Percentiles rank a stretch among this genome's conserved stretches.
Conservation (phyloP, 331 rosid species). For the Arachis monticola region DNA sequence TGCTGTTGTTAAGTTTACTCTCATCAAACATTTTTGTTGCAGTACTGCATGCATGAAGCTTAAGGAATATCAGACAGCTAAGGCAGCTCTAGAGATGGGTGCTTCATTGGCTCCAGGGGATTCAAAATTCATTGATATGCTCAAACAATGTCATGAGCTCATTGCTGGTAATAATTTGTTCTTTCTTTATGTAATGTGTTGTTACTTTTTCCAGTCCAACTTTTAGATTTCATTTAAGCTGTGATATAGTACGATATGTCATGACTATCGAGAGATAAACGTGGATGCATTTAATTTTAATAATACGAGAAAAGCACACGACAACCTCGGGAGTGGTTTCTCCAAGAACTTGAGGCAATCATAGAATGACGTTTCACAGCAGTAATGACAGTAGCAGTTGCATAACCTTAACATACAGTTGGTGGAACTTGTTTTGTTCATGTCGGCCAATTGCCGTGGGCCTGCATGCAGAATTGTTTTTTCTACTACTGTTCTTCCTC, state of each 20-base stretch:
- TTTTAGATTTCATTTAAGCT: conserved; percentile 9
- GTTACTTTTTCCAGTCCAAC: too few species aligned
- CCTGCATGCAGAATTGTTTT: background rate
- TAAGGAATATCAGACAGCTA: conserved; percentile 89
- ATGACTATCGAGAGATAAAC: too few species aligned
- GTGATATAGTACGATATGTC: too few species aligned
- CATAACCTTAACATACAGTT: conserved; percentile 83
- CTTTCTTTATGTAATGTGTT: background rate
- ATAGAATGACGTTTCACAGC: conserved; percentile 32
- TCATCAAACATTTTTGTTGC: conserved; percentile 13
- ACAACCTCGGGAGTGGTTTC: conserved; percentile 38
- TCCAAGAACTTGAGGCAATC: too few species aligned
- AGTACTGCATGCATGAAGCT: conserved; percentile 82
- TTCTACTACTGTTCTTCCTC: background rate
- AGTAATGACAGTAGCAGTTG: conserved; percentile 39
- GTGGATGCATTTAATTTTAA: too few species aligned
- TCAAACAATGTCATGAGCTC: conserved; percentile 62
- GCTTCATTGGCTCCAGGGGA: conserved; percentile 58
- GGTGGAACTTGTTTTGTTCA: conserved; percentile 32
- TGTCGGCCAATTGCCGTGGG: too few species aligned
- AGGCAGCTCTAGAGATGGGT: conserved; percentile 72
- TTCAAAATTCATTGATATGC: conserved; percentile 52
- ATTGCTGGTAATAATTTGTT: conserved; percentile 60
- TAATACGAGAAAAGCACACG: conserved; percentile 40
- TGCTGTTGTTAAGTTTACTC: too few species aligned